Base-by-base conservation (phyloP, 805 yeast genomes). In the Suhomyces canberraensis region DNA sequence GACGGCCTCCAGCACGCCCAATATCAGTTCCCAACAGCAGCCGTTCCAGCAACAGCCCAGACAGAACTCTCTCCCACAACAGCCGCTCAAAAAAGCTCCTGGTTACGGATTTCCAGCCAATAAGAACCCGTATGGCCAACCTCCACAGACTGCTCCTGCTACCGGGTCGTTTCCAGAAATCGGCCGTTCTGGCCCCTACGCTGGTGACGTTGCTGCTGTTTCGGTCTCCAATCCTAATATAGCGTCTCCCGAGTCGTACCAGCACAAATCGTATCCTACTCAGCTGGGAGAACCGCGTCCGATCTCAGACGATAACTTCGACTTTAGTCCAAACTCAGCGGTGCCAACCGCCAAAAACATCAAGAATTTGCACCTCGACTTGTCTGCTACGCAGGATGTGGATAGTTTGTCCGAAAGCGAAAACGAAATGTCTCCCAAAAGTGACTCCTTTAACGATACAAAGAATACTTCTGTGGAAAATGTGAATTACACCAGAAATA, bases 361-460 rank as follows among this genome's bases (percentile, higher is more conserved):
- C 36, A 57, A 52, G 49, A 54, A 52, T 29, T 41, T 57, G 20
- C 48, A 50, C 14, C 45, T 56, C 22, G 42, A 50, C 33, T 30
- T 41, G 19, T 29, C 25, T 6, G 24, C 8, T 14, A 28, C 17
- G 11, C 26, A 18, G 11, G 38, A 40, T 14, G 20, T 27, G 13
- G 38, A 33, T 29, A 36, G 33, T 22, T 15, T 41, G n/a, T 34
- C 42, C 3, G 44, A 38, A 7, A 25, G 33, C 15, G 42, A 37
- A 8, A 19, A 31, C 24, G 45, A 32, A 9, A 16, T 38, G 14
- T 35, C 35, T 15, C 38, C 35, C 3, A 39, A 31, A 24, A 14
- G 26, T 6, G 31, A 22, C 18, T 39, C 42, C 8, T 35, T 39
- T 18, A 26, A 33, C 17, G 40, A 36, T 14, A 33, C 43, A 22